Percentiles rank a stretch among this genome's conserved stretches.
These are phyloP conservation scores for Aureobasidium sp. DNA, from an alignment of 2,329 filamentous ascomycete species.

Conservation along the genomic window DNA sequence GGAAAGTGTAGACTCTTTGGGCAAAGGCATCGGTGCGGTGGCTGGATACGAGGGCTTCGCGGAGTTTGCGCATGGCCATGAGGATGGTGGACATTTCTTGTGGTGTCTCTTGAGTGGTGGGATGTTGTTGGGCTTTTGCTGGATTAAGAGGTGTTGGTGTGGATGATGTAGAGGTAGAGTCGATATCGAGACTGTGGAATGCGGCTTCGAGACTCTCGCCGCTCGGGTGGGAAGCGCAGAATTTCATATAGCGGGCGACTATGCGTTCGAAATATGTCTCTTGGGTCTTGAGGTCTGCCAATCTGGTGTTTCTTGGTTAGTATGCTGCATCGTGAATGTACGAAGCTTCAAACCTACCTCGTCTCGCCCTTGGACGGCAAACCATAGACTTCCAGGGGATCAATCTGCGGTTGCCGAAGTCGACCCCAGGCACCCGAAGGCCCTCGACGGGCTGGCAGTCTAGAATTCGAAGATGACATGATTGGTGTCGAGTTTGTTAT, in stretches of 20 bases:
- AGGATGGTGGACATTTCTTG: slow-evolving; percentile 76
- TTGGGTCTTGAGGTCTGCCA: slow-evolving; percentile 76
- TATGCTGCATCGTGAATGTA: no score
- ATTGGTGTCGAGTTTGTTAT: background rate
- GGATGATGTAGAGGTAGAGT: slow-evolving; percentile 2
- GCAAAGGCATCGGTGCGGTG: slow-evolving; percentile 83
- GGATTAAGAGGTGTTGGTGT: slow-evolving; percentile 18
- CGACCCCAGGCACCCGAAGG: slow-evolving; percentile 70
- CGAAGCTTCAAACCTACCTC: slow-evolving; percentile 59
- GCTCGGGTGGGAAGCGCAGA: slow-evolving; percentile 80
- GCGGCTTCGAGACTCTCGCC: slow-evolving; percentile 78
- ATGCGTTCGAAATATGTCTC: slow-evolving; percentile 90
- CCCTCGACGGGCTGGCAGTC: slow-evolving; percentile 34
- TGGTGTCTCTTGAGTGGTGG: slow-evolving; percentile 2
- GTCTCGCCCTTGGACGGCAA: slow-evolving; percentile 93
- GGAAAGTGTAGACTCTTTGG: slow-evolving; percentile 91
- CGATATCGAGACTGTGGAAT: slow-evolving; percentile 70
- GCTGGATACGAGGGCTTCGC: slow-evolving; percentile 88
- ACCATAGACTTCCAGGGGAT: slow-evolving; percentile 84
- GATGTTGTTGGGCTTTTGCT: slow-evolving; percentile 21
- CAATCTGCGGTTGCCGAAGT: slow-evolving; percentile 77
- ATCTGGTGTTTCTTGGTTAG: slow-evolving; percentile 31
- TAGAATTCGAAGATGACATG: slow-evolving; percentile 28
- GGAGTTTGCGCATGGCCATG: slow-evolving; percentile 88
- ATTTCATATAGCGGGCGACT: slow-evolving; percentile 88